Evolutionary conservation across 768 basidiomycete species (phyloP), one percentile per base, ranked within the genome.

Genomic region (Mycena epipterygia): DNA sequence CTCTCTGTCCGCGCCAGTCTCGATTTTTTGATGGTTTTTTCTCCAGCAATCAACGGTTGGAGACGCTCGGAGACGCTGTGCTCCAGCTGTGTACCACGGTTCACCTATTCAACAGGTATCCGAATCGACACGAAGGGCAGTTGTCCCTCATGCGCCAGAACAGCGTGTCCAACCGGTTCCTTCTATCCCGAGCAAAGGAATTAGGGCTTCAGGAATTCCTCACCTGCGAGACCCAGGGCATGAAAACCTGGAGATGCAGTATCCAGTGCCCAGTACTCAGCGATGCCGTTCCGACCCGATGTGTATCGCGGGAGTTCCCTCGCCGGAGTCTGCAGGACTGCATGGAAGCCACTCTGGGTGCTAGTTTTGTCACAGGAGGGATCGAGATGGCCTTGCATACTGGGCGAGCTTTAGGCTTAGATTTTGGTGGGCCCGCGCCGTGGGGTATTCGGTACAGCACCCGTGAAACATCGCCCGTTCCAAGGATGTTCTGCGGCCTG

Each of bases 61-160:
- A 97, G 78, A 96, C 95, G 0, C 83, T 97, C 9, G 96, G 96
- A 12, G 96, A 97, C 76, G 89, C 92, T 0, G 93, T 95, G 1
- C 84, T 95, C 48, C 91, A 95, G 75, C 80, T 96, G 29, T 88
- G 90, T 56, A 90, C 90, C 5, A 92, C 92, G 25, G 89, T 95
- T 3, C 89, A 95, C 76, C 81, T 94, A 6, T 91, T 92, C 81
- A 94, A 93, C 82, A 89, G 87, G 70, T 95, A 87, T 74, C 93
- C 93, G 0, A 85, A 89, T 71, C 85, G 91, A 27, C 93, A 96
- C 73, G 96, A 97, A 84, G 95, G 96, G 0, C 93, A 95, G 72
- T 86, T 97, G 46, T 85, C 90, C 39, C 81, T 80, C 30, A 81
- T 96, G 51, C 89, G 95, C 39, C 85, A 88, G 66, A 86, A 86